A percentile compares a stretch with the other conserved stretches of the same genome.
These are phyloP conservation scores for Collariella sp. DNA, from an alignment of 495 filamentous ascomycete genomes.

Conservation along the genomic window DNA sequence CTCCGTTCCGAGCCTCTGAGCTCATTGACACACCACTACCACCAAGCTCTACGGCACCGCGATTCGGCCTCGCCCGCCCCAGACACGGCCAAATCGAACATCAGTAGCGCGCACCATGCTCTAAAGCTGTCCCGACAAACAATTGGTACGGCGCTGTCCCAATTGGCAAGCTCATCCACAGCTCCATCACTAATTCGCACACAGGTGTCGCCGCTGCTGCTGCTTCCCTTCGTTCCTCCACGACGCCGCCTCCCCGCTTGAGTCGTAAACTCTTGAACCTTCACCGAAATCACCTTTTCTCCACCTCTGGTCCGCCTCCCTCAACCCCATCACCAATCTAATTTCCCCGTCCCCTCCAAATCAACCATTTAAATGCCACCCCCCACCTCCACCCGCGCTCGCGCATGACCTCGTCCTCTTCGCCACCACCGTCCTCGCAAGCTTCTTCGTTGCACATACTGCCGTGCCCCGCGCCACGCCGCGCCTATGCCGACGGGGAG, in stretches of 20 bases:
- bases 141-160: not conserved
- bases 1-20: not conserved
- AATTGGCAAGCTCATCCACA: not conserved
- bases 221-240: too few species aligned
- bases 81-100: not conserved
- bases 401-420: constrained; percentile 87
- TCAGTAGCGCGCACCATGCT: not conserved
- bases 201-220: not conserved
- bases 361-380: constrained; percentile 56
- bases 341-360: too few species aligned
- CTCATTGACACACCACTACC: not conserved
- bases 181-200: not conserved
- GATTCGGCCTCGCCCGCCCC: not conserved
- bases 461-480: constrained; percentile 79
- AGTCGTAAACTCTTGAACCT: too few species aligned
- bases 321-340: too few species aligned
- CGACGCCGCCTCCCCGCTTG: too few species aligned
- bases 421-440: constrained; percentile 82
- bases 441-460: constrained; percentile 91
- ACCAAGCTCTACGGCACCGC: not conserved
- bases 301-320: too few species aligned
- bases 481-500: constrained; percentile 56
- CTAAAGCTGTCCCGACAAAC: not conserved
- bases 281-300: too few species aligned
- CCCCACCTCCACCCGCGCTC: constrained; percentile 86